Evolutionary conservation across 2,329 filamentous ascomycete genomes (phyloP).

Genomic region (Cladophialophora psammophila): DNA sequence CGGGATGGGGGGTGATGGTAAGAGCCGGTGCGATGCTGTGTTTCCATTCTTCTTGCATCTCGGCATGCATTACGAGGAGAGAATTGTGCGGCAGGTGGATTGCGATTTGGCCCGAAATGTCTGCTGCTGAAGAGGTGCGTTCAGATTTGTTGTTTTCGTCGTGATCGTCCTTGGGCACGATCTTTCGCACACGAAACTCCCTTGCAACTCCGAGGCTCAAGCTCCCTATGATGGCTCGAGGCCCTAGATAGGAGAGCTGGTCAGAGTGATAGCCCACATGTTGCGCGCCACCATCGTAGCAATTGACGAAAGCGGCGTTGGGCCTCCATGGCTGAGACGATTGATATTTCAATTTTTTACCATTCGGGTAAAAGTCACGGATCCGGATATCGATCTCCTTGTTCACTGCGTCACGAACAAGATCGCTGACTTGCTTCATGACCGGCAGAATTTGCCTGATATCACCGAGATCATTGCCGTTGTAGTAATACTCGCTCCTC

Average conservation of each 20-base stretch:
- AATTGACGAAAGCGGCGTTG: constrained; percentile 94
- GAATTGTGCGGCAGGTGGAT: constrained; percentile 96
- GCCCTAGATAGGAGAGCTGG: constrained; percentile 90
- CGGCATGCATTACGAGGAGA: constrained; percentile 92
- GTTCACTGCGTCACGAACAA: constrained; percentile 80
- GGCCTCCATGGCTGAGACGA: constrained; percentile 73
- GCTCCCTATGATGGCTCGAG: constrained; percentile 85
- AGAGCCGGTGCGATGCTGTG: constrained; percentile 79
- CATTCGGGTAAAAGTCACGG: constrained; percentile 68
- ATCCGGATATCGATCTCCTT: constrained; percentile 76
- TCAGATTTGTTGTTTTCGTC: constrained; percentile 37
- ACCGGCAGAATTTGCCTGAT: constrained; percentile 78
- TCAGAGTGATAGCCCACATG: constrained; percentile 93
- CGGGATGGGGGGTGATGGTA: constrained; percentile 82
- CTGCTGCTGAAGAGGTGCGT: constrained; percentile 48
- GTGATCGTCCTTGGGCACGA: constrained; percentile 67
- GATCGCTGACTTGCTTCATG: constrained; percentile 72
- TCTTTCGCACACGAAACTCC: constrained; percentile 85
- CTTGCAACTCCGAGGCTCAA: constrained; percentile 90
- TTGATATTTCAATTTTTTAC: constrained; percentile 79
- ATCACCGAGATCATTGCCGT: constrained; percentile 77
- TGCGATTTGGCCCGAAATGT: constrained; percentile 83
- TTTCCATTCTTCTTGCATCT: constrained; percentile 98
- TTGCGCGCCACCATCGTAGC: constrained; percentile 81
- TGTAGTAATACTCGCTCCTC: constrained; percentile 83